A percentile compares a stretch with the other conserved stretches of the same genome.
phyloP scores from a whole-genome alignment of 148 eudicot species.

The Dianthus caryophyllus region DNA sequence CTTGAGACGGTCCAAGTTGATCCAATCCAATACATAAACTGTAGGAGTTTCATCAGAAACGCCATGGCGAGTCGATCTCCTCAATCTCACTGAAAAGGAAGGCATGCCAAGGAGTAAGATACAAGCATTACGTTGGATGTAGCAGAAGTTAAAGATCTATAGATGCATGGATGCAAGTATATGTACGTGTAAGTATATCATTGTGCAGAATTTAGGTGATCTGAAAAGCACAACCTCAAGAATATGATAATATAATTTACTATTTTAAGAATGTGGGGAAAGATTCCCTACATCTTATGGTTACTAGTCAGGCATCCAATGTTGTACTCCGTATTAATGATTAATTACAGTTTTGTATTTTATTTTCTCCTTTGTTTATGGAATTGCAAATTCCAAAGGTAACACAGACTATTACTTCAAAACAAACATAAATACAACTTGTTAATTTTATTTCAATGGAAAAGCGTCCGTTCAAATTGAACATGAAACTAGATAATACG shows the following conservation, averaged over 20 bases:
- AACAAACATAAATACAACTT: background rate
- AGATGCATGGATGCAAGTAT: constrained; percentile 27
- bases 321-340: background rate
- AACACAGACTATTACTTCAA: background rate
- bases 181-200: constrained; percentile 21
- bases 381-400: constrained; percentile 1
- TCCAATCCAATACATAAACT: background rate
- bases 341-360: constrained; percentile 12
- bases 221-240: constrained; percentile 12
- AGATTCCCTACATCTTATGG: constrained; percentile 17
- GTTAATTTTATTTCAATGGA: no score
- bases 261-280: constrained; percentile 28
- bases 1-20: constrained; percentile 12
- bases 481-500: no score
- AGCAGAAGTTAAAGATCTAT: constrained; percentile 13
- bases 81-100: constrained; percentile 12
- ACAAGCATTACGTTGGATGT: background rate
- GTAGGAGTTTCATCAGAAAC: background rate
- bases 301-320: constrained; percentile 23
- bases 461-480: no score
- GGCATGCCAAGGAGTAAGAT: constrained; percentile 12
- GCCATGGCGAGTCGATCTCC: constrained; percentile 4
- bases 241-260: constrained; percentile 17
- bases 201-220: constrained; percentile 18
- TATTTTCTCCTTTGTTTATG: constrained; percentile 3